A percentile compares a stretch with the other conserved stretches of the same genome.
These are phyloP conservation scores for Lupinus albus DNA, from an alignment of 306 rosid genomes.

Conservation along the genomic window DNA sequence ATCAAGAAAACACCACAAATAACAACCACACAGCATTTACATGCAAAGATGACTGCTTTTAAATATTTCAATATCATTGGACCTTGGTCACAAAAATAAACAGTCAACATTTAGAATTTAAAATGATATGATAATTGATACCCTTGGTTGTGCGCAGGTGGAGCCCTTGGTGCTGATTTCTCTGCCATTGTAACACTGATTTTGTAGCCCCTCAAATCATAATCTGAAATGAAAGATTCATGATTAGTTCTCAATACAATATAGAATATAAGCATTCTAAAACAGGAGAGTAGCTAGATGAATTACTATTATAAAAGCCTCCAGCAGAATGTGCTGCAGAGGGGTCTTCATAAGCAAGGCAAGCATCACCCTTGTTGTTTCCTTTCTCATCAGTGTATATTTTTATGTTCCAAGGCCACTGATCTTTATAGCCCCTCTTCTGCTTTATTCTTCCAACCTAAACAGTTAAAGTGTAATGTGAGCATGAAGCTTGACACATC, in stretches of 20 bases:
- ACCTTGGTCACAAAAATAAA: no score
- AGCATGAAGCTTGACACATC: slow-evolving; percentile 7
- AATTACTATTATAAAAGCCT: slow-evolving; percentile 75
- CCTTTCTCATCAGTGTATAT: slow-evolving; percentile 91
- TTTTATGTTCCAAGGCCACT: slow-evolving; percentile 96
- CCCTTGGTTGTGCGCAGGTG: slow-evolving; percentile 72
- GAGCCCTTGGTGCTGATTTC: slow-evolving; percentile 90
- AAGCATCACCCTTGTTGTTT: slow-evolving; percentile 92
- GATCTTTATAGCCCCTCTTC: slow-evolving; percentile 98
- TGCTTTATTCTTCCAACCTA: slow-evolving; percentile 99
- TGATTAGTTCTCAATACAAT: slow-evolving; percentile 15
- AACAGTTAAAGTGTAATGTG: slow-evolving; percentile 8
- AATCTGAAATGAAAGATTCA: slow-evolving; percentile 54
- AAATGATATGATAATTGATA: slow-evolving; percentile 38
- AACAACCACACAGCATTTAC: not conserved
- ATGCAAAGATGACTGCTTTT: not conserved
- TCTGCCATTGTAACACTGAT: slow-evolving; percentile 94
- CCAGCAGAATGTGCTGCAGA: slow-evolving; percentile 97
- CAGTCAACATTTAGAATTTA: not conserved
- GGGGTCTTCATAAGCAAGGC: slow-evolving; percentile 94
- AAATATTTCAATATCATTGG: no score
- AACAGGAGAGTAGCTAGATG: slow-evolving; percentile 14
- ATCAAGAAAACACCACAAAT: not conserved
- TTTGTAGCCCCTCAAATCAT: slow-evolving; percentile 82
- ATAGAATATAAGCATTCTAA: not conserved